A percentile compares a stretch with the other conserved stretches of the same genome.
These are phyloP conservation scores for Gypsophila paniculata DNA, from an alignment of 179 eudicot species.

Conservation along the genomic window DNA sequence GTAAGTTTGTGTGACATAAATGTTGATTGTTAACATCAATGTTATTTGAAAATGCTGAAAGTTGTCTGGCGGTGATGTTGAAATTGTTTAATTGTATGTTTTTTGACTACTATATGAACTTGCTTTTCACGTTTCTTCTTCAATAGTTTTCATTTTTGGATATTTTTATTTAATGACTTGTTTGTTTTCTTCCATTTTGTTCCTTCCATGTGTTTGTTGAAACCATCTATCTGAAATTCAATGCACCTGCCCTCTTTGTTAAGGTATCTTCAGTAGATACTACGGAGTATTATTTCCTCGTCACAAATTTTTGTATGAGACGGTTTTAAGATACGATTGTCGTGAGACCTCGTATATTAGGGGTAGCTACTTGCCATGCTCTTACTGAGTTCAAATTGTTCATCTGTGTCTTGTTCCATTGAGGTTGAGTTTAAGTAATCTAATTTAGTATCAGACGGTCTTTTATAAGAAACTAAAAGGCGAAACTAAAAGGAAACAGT, in stretches of 20 bases:
- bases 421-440: no score
- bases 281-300: neutral
- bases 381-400: no score
- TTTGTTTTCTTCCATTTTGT: neutral
- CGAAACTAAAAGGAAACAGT: no score
- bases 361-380: no score
- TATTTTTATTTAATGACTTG: neutral
- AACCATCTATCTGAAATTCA: neutral
- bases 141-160: neutral
- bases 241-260: neutral
- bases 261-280: neutral
- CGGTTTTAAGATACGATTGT: no score
- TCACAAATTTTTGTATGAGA: no score
- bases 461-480: no score
- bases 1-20: constrained; percentile 3
- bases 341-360: no score
- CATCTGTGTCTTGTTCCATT: no score
- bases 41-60: constrained; percentile 2
- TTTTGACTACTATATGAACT: no score
- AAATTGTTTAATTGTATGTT: neutral
- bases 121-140: neutral
- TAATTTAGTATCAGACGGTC: no score
- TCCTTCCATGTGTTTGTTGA: neutral
- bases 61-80: neutral
- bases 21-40: constrained; percentile 3